Base-by-base conservation (phyloP, 1,284 basidiomycete species). In the Leccinum fallax region DNA sequence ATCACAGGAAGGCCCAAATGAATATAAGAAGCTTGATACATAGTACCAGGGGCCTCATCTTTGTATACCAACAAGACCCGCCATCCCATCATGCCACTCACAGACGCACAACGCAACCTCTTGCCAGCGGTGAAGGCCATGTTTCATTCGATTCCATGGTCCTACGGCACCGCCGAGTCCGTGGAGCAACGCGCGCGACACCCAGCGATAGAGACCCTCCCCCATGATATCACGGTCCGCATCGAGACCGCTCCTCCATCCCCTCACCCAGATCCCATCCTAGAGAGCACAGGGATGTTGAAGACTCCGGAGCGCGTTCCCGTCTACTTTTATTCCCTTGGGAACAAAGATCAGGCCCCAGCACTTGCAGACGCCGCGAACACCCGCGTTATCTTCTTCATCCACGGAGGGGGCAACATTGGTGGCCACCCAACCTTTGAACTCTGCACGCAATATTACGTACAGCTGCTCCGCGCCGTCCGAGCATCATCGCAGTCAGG, bases 351-450 rank as follows among this genome's bases (percentile, higher is more conserved):
- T 10, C n/a, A 5, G 5, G 4, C 13, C 0, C 0, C 16, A n/a
- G 38, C 0, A 53, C 21, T 4, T 2, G 19, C 53, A 2, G 38
- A 54, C 5, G 36, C 21, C 7, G 59, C 55, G 3, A 24, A 65
- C 13, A 58, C 63, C 19, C 61, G 28, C n/a, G 63, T 74, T 52
- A 55, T 74, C 57, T 69, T 71, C 56, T 63, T 65, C 57, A 57
- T 72, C 5, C 70, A 74, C 9, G 71, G 73, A 7, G 73, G 70
- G 8, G 70, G 57, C 0, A 63, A 71, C 19, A 0, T 71, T 19
- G 1, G 38, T 4, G 68, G 73, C 0, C 71, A 74, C 53, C 73
- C 73, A 30, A 57, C 63, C 4, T 1, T 55, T 0, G 8, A 2
- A 0, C 48, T 55, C 0, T 67, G 57, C 6, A 4, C 63, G 15